Percentiles rank a stretch among this genome's conserved stretches.
phyloP scores from a whole-genome alignment of 2,329 filamentous ascomycete species.

The Trichoderma sp. region DNA sequence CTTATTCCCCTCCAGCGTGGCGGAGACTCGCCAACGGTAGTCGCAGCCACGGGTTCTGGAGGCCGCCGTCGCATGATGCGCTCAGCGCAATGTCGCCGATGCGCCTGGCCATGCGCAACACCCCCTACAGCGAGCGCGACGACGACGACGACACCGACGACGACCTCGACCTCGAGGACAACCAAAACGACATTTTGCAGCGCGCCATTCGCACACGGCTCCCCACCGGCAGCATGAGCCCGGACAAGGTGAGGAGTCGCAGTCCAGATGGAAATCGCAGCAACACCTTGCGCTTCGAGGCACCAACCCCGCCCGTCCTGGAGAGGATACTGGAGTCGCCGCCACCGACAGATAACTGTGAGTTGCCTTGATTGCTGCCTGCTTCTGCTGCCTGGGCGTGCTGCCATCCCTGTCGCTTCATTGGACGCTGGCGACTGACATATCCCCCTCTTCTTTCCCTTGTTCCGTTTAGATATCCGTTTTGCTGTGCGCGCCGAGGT shows the following conservation, averaged over 20 bases:
- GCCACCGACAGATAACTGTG: constrained; percentile 52
- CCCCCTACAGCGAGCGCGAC: constrained; percentile 28
- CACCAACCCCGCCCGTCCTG: constrained; percentile 32
- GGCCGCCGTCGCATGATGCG: constrained; percentile 52
- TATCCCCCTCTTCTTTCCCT: background rate
- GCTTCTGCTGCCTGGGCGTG: background rate
- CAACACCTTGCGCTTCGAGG: constrained; percentile 42
- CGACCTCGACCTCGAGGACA: constrained; percentile 26
- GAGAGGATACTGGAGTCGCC: constrained; percentile 29
- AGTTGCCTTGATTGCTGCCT: constrained; percentile 35
- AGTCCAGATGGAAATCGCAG: constrained; percentile 51
- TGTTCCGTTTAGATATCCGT: constrained; percentile 67
- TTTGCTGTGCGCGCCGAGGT: constrained; percentile 87
- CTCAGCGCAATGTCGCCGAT: constrained; percentile 48
- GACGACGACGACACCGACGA: constrained; percentile 39
- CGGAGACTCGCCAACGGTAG: constrained; percentile 61
- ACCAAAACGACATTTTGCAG: constrained; percentile 45
- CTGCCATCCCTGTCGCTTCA: background rate
- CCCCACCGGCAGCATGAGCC: constrained; percentile 58
- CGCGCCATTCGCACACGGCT: constrained; percentile 57
- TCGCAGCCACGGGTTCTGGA: constrained; percentile 62
- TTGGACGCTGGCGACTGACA: constrained; percentile 10
- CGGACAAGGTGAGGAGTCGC: constrained; percentile 51
- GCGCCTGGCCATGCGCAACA: constrained; percentile 30
- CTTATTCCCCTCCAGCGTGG: constrained; percentile 63